Base-by-base conservation (phyloP, 345 rosid genomes). In the Hypericum perforatum region DNA sequence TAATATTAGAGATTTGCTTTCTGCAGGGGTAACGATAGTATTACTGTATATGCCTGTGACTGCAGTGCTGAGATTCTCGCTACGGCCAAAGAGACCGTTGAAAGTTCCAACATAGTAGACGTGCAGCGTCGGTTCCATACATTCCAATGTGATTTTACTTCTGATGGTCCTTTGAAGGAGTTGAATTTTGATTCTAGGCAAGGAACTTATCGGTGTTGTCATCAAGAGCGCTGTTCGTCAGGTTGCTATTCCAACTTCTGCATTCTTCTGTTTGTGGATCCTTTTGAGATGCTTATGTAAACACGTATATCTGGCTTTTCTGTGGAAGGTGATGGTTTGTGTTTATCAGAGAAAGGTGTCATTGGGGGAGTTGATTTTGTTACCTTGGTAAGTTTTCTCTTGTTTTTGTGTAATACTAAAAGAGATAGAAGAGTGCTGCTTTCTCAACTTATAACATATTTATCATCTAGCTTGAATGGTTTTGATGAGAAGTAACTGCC, bases 41-140 rank as follows among this genome's bases (percentile, higher is more conserved):
- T 76, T 43, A 52, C 60, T 7, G 80, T 85, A 29, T 84, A 87
- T 61, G 95, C 98, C 55, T 90, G 94, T 6, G 91, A 86, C 52
- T 90, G 91, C 75, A 84, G 98, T 66, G 53, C 63, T 39, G 85
- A 82, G 59, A 84, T 82, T 62, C 92, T 91, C 54, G 73, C 76
- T 58, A 79, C 72, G 50, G 80, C 82, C 0, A 76, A 74, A 65
- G 87, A 76, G 63, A 79, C 68, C 63, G 61, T 82, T 5, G 67
- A 54, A 53, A 37, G 56, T 2, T 8, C 67, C 49, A 39, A 63
- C 13, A 38, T 61, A 59, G 51, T 29, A 5, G 51, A 63, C 37
- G 66, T 49, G 0, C 54, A 57, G 11, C 29, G 53, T 42, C 77
- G 84, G 7, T 87, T 82, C 53, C 61, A 48, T 52, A 73, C 84